Percentiles rank a stretch among this genome's conserved stretches.
Evolutionary conservation across 805 yeast genomes (phyloP).

Genomic region (Vanderwaltozyma polyspora): DNA sequence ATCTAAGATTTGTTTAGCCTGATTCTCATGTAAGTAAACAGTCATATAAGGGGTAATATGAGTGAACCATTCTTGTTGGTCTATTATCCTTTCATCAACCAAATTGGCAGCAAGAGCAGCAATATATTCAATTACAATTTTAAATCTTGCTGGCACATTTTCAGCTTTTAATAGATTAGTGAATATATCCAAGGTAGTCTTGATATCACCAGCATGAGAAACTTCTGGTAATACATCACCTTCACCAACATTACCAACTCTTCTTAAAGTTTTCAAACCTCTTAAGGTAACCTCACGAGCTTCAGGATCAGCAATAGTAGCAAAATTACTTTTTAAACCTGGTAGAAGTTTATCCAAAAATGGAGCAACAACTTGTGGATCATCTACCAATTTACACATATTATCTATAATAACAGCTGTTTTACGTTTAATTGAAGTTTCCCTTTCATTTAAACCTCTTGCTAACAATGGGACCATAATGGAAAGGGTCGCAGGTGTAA

Average conservation of each 20-base stretch:
- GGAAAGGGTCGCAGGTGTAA: conserved; percentile 95
- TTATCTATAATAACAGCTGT: conserved; percentile 97
- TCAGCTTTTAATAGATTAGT: conserved; percentile 53
- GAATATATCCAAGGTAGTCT: conserved; percentile 73
- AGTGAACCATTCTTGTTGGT: conserved; percentile 80
- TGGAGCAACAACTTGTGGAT: conserved; percentile 99
- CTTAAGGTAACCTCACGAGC: conserved; percentile 96
- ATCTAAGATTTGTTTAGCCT: conserved; percentile 79
- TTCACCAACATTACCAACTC: conserved; percentile 92
- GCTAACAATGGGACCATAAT: conserved; percentile 96
- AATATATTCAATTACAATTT: conserved; percentile 60
- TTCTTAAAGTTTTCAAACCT: conserved; percentile 89
- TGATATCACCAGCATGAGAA: conserved; percentile 93
- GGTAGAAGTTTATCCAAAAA: conserved; percentile 90
- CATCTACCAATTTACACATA: conserved; percentile 99
- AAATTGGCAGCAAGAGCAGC: conserved; percentile 96
- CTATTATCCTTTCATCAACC: conserved; percentile 92
- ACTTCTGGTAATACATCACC: conserved; percentile 88
- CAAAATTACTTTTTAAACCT: conserved; percentile 81
- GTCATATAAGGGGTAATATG: conserved; percentile 87
- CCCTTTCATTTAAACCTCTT: conserved; percentile 99
- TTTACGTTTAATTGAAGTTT: conserved; percentile 96
- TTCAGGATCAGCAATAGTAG: conserved; percentile 98
- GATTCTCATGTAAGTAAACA: conserved; percentile 83
- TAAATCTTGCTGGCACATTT: conserved; percentile 65